Evolutionary conservation across 2,329 filamentous ascomycete species (phyloP).

Genomic region (Pestalotiopsis sp.): DNA sequence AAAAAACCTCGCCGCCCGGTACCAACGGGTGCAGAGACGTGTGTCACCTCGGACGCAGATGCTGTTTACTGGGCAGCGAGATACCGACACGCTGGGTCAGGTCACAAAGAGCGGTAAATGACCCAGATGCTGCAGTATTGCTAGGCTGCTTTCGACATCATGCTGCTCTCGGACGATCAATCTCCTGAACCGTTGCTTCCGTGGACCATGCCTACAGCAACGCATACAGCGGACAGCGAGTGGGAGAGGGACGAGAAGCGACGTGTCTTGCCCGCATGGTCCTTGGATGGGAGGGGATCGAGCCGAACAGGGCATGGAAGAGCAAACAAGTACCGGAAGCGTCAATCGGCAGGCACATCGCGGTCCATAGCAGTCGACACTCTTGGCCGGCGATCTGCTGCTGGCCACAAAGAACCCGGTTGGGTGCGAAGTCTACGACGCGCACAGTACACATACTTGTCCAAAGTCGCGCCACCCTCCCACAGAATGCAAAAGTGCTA

Average conservation of each 20-base stretch:
- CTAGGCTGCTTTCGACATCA: neutral
- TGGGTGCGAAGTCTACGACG: neutral
- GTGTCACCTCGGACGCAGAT: neutral
- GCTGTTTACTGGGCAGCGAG: neutral
- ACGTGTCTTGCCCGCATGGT: neutral
- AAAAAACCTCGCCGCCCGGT: neutral
- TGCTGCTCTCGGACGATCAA: neutral
- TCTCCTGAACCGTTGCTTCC: neutral
- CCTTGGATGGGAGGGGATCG: neutral
- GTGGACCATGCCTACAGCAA: neutral
- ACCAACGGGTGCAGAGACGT: neutral
- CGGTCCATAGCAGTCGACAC: neutral
- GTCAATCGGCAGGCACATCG: neutral
- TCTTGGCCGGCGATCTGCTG: neutral
- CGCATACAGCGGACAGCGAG: neutral
- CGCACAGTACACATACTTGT: conserved; percentile 1
- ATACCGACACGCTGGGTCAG: neutral
- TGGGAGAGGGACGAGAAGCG: neutral
- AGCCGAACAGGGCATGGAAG: neutral
- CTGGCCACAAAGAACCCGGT: neutral
- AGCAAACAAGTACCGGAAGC: conserved; percentile 2
- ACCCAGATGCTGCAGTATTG: conserved; percentile 2
- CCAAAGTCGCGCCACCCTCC: neutral
- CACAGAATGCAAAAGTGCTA: neutral
- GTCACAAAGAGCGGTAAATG: neutral